Conservation (phyloP, 2,329 filamentous ascomycete genomes). For the Penicillium concentricum region DNA sequence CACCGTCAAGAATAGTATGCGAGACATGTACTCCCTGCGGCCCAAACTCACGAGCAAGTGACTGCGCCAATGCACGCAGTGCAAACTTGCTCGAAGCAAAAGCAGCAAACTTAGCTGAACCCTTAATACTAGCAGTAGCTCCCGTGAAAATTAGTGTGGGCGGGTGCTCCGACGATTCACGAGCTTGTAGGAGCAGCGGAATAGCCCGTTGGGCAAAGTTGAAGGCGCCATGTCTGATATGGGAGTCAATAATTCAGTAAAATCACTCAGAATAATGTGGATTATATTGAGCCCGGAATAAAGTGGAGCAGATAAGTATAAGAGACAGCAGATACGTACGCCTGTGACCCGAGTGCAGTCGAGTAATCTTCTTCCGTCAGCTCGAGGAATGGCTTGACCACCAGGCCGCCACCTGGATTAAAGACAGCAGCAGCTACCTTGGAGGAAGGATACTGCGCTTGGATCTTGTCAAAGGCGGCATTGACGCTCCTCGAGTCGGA, state of each 20-base stretch:
- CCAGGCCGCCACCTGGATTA: constrained; percentile 59
- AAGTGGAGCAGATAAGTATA: not conserved
- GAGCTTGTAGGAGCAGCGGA: constrained; percentile 66
- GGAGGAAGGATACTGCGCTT: constrained; percentile 51
- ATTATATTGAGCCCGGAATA: not conserved
- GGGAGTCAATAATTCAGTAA: not conserved
- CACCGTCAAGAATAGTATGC: constrained; percentile 78
- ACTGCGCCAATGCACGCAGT: constrained; percentile 69
- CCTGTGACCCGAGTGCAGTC: constrained; percentile 50
- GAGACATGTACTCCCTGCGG: constrained; percentile 80
- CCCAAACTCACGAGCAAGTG: constrained; percentile 77
- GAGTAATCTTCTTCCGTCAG: constrained; percentile 59
- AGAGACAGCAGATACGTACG: constrained; percentile 36
- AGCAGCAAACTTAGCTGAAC: constrained; percentile 64
- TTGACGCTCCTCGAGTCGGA: constrained; percentile 54
- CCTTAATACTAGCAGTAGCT: constrained; percentile 76
- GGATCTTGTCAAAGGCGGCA: constrained; percentile 54
- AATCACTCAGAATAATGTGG: not conserved
- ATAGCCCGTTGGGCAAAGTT: constrained; percentile 71
- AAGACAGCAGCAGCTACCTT: constrained; percentile 57
- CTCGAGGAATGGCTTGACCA: constrained; percentile 62
- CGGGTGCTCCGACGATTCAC: constrained; percentile 56
- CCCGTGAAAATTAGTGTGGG: constrained; percentile 84
- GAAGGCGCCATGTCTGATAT: constrained; percentile 60
- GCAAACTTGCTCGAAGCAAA: constrained; percentile 84